phyloP scores from a whole-genome alignment of 2,329 filamentous ascomycete species.

The Calonectria fujianensis region DNA sequence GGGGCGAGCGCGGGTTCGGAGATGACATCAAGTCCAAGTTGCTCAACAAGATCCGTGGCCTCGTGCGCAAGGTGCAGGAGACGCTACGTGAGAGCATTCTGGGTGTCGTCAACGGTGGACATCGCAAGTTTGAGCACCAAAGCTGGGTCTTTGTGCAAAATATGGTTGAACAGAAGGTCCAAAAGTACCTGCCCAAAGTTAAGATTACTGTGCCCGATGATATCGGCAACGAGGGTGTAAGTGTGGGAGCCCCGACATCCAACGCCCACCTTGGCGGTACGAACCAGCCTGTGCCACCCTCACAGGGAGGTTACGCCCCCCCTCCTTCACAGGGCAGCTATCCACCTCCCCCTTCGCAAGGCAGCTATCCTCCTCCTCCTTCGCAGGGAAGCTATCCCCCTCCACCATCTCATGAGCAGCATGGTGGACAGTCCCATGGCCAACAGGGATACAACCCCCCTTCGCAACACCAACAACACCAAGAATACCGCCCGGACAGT shows the following conservation, averaged over 20 bases:
- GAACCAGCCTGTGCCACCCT: conserved; percentile 51
- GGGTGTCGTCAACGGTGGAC: conserved; percentile 66
- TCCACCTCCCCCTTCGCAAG: conserved; percentile 45
- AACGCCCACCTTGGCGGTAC: conserved; percentile 58
- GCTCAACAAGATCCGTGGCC: conserved; percentile 65
- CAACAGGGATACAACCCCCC: conserved; percentile 55
- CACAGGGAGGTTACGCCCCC: conserved; percentile 45
- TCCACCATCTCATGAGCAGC: conserved; percentile 40
- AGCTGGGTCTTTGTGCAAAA: conserved; percentile 69
- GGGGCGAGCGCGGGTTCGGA: conserved; percentile 62
- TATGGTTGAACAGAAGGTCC: conserved; percentile 67
- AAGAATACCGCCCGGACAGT: conserved; percentile 29
- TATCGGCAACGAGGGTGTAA: conserved; percentile 68
- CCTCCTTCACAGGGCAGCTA: conserved; percentile 49
- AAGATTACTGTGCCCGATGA: conserved; percentile 68
- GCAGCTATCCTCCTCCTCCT: conserved; percentile 42
- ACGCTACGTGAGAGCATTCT: conserved; percentile 66
- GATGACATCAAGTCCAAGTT: conserved; percentile 67
- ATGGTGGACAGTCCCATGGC: conserved; percentile 45
- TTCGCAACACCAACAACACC: conserved; percentile 45
- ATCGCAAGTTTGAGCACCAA: conserved; percentile 67
- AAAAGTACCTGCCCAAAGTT: conserved; percentile 67
- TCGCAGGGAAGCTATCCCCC: conserved; percentile 42
- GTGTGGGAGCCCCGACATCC: conserved; percentile 62
- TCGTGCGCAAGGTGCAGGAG: conserved; percentile 67